A percentile compares a stretch with the other conserved stretches of the same genome.
These are phyloP conservation scores for Penicillium concentricum DNA, from an alignment of 2,329 filamentous ascomycete species.

Conservation along the genomic window DNA sequence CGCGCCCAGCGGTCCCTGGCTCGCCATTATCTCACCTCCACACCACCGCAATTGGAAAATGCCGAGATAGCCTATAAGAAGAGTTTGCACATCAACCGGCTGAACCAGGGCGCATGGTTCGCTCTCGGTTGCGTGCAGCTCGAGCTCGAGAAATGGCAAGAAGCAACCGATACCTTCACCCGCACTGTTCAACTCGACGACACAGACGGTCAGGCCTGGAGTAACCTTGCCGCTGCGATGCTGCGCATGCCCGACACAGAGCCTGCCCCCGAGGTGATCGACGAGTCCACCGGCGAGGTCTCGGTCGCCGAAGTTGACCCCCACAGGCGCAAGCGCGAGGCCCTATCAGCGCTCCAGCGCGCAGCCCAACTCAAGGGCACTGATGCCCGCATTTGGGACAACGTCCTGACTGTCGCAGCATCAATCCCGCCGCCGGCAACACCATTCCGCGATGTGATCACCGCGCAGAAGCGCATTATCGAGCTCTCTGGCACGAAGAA, in stretches of 20 bases:
- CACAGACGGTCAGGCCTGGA: slow-evolving; percentile 89
- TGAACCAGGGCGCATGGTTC: slow-evolving; percentile 85
- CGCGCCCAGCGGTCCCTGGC: slow-evolving; percentile 86
- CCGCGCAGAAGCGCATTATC: slow-evolving; percentile 72
- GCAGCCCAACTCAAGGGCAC: slow-evolving; percentile 80
- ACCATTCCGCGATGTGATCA: slow-evolving; percentile 70
- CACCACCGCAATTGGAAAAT: slow-evolving; percentile 59
- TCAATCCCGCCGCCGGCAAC: slow-evolving; percentile 67
- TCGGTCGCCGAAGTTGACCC: slow-evolving; percentile 46
- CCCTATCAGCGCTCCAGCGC: slow-evolving; percentile 81
- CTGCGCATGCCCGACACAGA: slow-evolving; percentile 51
- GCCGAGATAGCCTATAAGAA: slow-evolving; percentile 76
- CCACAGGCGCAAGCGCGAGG: slow-evolving; percentile 65
- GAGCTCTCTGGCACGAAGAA: slow-evolving; percentile 65
- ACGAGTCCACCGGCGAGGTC: slow-evolving; percentile 27
- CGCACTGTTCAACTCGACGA: slow-evolving; percentile 82
- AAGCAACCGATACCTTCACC: slow-evolving; percentile 79
- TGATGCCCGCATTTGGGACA: slow-evolving; percentile 95
- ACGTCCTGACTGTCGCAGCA: slow-evolving; percentile 82
- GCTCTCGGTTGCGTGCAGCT: slow-evolving; percentile 85
- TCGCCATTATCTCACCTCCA: slow-evolving; percentile 68
- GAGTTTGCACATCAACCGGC: slow-evolving; percentile 73
- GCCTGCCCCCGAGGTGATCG: slow-evolving; percentile 26
- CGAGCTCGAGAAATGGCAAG: slow-evolving; percentile 71
- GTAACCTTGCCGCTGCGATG: slow-evolving; percentile 84